A percentile compares a stretch with the other conserved stretches of the same genome.
These are phyloP conservation scores for Rhodotorula sp. DNA, from an alignment of 1,284 basidiomycete genomes.

Conservation along the genomic window DNA sequence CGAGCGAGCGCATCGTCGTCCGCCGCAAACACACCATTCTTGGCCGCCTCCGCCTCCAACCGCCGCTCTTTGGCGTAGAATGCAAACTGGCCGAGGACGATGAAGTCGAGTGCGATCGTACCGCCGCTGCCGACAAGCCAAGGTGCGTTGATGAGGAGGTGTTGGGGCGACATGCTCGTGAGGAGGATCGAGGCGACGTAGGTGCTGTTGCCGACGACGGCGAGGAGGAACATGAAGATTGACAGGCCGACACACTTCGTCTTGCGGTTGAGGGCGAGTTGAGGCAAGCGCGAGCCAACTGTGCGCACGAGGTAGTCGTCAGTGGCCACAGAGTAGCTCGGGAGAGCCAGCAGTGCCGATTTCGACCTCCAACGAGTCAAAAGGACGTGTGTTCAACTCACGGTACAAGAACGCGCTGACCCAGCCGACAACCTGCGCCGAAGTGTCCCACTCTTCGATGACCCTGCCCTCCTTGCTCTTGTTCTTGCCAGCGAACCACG, in stretches of 20 bases:
- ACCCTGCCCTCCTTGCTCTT: slow-evolving; percentile 12
- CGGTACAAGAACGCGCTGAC: slow-evolving; percentile 43
- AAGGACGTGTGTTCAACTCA: neutral
- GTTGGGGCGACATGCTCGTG: slow-evolving; percentile 33
- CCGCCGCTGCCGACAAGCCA: slow-evolving; percentile 45
- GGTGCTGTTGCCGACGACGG: slow-evolving; percentile 44
- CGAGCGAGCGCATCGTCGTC: slow-evolving; percentile 8
- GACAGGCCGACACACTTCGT: slow-evolving; percentile 45
- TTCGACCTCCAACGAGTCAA: no score
- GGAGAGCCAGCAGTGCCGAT: no score
- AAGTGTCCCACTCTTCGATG: slow-evolving; percentile 44
- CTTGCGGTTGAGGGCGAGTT: slow-evolving; percentile 43
- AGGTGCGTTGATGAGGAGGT: slow-evolving; percentile 42
- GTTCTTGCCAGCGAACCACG: slow-evolving; percentile 28
- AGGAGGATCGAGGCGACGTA: slow-evolving; percentile 44
- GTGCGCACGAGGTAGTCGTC: neutral
- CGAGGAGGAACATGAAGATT: slow-evolving; percentile 46
- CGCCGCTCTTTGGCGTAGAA: slow-evolving; percentile 17
- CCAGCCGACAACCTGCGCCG: slow-evolving; percentile 45
- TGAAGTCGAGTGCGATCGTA: slow-evolving; percentile 45
- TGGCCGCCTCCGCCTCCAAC: slow-evolving; percentile 4
- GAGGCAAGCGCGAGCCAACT: slow-evolving; percentile 42
- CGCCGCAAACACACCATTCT: slow-evolving; percentile 6
- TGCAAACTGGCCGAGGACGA: slow-evolving; percentile 39
- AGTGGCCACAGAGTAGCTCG: no score